Percentiles rank a stretch among this genome's conserved stretches.
Evolutionary conservation across 331 rosid genomes (phyloP).

Genomic region (Malus hybrid): DNA sequence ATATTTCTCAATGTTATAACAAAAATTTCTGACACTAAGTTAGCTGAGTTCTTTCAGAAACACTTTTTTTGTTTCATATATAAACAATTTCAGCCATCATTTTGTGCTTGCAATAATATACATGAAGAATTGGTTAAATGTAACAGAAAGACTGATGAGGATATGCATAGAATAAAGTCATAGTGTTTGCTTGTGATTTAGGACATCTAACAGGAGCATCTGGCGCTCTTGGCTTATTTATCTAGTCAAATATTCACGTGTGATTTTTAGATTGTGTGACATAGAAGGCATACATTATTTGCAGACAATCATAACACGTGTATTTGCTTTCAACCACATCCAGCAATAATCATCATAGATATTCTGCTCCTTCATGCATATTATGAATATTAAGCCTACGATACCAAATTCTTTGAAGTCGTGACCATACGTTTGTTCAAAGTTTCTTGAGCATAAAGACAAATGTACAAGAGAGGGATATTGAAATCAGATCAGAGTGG

Average conservation of each 20-base stretch:
- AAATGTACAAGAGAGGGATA: background rate
- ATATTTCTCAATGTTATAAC: too few relatives aligned
- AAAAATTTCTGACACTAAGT: too few relatives aligned
- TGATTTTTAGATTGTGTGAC: background rate
- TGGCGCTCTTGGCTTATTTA: background rate
- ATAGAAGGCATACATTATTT: conserved; percentile 1
- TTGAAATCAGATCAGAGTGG: background rate
- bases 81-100: background rate
- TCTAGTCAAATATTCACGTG: conserved; percentile 19
- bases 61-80: background rate
- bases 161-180: background rate
- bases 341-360: background rate
- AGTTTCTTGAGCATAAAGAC: conserved; percentile 3
- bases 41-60: too few relatives aligned
- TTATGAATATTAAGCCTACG: background rate
- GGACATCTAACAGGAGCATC: background rate
- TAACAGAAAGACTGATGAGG: background rate
- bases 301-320: conserved; percentile 19
- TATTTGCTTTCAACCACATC: conserved; percentile 9
- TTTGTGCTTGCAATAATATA: background rate
- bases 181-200: conserved; percentile 5
- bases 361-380: background rate
- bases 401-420: background rate
- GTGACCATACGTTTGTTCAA: background rate
- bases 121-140: background rate